A percentile compares a stretch with the other conserved stretches of the same genome.
These are phyloP conservation scores for Starmerella geochares DNA, from an alignment of 805 yeast species.

Conservation along the genomic window DNA sequence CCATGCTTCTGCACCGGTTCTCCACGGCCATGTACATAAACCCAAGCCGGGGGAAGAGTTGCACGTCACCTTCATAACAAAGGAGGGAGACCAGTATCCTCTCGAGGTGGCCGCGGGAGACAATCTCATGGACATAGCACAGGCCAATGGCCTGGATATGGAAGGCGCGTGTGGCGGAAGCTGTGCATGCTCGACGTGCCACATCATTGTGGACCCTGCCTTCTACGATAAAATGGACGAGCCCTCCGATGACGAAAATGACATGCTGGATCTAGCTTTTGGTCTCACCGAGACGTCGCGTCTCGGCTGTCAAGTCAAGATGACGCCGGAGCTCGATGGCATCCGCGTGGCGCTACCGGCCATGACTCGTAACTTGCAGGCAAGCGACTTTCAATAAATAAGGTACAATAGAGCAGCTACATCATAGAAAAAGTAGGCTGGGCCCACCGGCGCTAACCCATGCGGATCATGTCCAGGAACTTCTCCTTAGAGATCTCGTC, in stretches of 20 bases:
- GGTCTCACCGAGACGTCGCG: slow-evolving; percentile 95
- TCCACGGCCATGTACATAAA: slow-evolving; percentile 78
- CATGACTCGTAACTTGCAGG: slow-evolving; percentile 87
- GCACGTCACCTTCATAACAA: slow-evolving; percentile 77
- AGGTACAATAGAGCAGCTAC: not conserved
- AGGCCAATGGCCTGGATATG: slow-evolving; percentile 85
- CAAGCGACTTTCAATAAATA: slow-evolving; percentile 50
- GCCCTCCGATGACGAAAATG: slow-evolving; percentile 96
- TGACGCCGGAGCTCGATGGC: slow-evolving; percentile 88
- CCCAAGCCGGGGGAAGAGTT: slow-evolving; percentile 93
- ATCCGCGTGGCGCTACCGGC: slow-evolving; percentile 91
- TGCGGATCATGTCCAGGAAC: slow-evolving; percentile 70
- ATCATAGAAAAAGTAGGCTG: not conserved
- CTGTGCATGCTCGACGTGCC: slow-evolving; percentile 98
- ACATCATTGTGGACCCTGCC: slow-evolving; percentile 91
- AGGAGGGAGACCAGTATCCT: slow-evolving; percentile 75
- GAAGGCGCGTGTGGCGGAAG: slow-evolving; percentile 98
- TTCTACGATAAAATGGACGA: slow-evolving; percentile 84
- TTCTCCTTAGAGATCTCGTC: slow-evolving; percentile 80
- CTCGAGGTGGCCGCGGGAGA: slow-evolving; percentile 90
- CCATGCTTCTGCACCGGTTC: slow-evolving; percentile 4
- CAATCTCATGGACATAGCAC: slow-evolving; percentile 84
- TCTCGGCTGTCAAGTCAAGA: slow-evolving; percentile 84
- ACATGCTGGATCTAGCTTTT: slow-evolving; percentile 94
- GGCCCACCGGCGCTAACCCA: slow-evolving; percentile 20